Base-by-base conservation (phyloP, 108 stramenopile genomes). In the Mediolabrus comicus region DNA sequence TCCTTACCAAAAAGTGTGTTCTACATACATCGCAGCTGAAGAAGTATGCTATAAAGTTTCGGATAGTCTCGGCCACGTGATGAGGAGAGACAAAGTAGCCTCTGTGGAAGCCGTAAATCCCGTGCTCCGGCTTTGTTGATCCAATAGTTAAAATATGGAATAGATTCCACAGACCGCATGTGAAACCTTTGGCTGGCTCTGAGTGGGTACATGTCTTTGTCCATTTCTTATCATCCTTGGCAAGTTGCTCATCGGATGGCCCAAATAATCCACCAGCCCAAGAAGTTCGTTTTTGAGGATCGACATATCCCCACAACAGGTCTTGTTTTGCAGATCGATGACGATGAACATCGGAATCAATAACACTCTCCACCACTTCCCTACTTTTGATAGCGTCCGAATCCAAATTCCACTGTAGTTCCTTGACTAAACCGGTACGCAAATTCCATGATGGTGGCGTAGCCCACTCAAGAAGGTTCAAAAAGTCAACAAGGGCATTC, bases 81-180 rank as follows among this genome's bases (percentile, higher is more conserved):
- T 43, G 59, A 0, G 72, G 70, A 22, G 68, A 69, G 10, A 59
- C 56, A 65, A 77, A 33, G 58, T 81, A 72, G n/a, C 75, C 80
- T 27, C 52, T 51, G 49, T 60, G 79, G 36, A 80, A 75, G 22
- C 65, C 79, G 57, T 67, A 80, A 8, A 74, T 17, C 53, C 70
- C 59, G 22, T 75, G 67, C 22, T 53, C 33, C 34, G 33, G 25
- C 11, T 70, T 53, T 9, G 80, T 72, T 6, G 75, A 39, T 11
- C 80, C 80, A 31, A 81, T 67, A 11, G 72, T 77, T 34, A 81
- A 49, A 38, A 76, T 71, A 54, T 81, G 80, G 53, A 81, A 77
- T 4, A 81, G 60, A 46, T 77, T 62, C 80, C 80, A 81, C 22
- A 81, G 75, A 36, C 80, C 80, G 43, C 80, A 81, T 24, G 80